A percentile compares a stretch with the other conserved stretches of the same genome.
Evolutionary conservation across 1,139 yeast species (phyloP).

Genomic region (Arxiozyma telluris): DNA sequence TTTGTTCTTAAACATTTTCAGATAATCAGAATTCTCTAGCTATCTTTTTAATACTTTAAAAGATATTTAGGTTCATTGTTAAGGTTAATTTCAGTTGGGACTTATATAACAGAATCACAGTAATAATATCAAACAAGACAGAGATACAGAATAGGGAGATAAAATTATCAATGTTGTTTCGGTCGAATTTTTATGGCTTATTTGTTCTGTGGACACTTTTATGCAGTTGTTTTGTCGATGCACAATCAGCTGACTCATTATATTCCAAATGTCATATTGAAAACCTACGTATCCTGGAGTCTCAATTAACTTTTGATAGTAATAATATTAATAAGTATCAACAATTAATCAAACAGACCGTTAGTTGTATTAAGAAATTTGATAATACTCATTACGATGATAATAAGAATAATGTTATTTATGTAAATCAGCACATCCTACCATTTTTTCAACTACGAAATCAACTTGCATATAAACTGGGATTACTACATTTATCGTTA

Average conservation of each 20-base stretch:
- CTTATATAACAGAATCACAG: background rate
- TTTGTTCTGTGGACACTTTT: background rate
- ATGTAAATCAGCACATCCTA: background rate
- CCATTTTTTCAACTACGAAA: conserved; percentile 5
- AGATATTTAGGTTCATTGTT: background rate
- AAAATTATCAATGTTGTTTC: background rate
- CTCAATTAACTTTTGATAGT: background rate
- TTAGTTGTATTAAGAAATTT: background rate
- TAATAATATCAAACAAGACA: background rate
- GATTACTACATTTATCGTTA: conserved; percentile 22
- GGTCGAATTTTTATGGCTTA: background rate
- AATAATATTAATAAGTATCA: background rate
- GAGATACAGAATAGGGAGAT: background rate
- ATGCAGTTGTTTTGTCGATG: background rate
- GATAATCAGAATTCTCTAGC: background rate
- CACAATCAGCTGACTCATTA: background rate
- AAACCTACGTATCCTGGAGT: background rate
- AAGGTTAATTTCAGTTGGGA: background rate
- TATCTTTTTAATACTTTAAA: background rate
- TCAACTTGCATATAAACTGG: conserved; percentile 21
- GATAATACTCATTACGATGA: background rate
- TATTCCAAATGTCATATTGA: background rate
- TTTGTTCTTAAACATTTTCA: too few species aligned
- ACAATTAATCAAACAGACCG: background rate
- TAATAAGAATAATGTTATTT: background rate